Evolutionary conservation across 1,284 basidiomycete genomes (phyloP).

Genomic region (Leccinum pallidistipes): DNA sequence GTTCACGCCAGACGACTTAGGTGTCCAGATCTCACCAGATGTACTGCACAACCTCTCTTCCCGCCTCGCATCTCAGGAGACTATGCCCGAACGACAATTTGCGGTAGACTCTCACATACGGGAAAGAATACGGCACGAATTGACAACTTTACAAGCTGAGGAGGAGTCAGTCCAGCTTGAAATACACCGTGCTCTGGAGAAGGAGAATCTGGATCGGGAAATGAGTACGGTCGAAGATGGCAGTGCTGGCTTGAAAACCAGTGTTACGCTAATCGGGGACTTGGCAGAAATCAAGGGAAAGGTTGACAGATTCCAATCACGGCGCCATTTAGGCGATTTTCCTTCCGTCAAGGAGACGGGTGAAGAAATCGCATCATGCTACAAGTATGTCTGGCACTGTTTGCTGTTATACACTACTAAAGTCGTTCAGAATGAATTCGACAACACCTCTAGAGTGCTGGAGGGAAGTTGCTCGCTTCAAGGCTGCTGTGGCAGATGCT

Average conservation of each 20-base stretch:
- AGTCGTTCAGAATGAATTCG: constrained; percentile 51
- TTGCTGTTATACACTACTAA: constrained; percentile 5
- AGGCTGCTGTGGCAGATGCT: constrained; percentile 61
- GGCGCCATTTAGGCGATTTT: constrained; percentile 54
- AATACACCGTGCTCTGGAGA: constrained; percentile 72
- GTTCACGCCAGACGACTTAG: constrained; percentile 5
- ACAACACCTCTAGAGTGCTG: constrained; percentile 72
- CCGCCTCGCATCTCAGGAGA: constrained; percentile 53
- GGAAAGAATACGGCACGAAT: constrained; percentile 63
- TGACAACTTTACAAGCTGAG: constrained; percentile 59
- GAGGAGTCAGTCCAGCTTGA: constrained; percentile 65
- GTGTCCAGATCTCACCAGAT: constrained; percentile 66
- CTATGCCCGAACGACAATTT: constrained; percentile 66
- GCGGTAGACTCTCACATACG: constrained; percentile 68
- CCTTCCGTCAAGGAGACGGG: constrained; percentile 57
- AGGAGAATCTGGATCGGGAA: constrained; percentile 78
- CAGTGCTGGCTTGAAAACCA: constrained; percentile 50
- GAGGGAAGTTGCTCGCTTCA: constrained; percentile 75
- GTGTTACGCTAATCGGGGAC: constrained; percentile 64
- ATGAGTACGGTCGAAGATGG: constrained; percentile 39
- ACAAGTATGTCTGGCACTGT: constrained; percentile 47
- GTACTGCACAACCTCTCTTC: constrained; percentile 76
- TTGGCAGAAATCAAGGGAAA: constrained; percentile 69
- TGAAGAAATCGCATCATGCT: constrained; percentile 68
- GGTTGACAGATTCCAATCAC: constrained; percentile 70